Conservation (phyloP, 768 basidiomycete genomes). For the Lepiota brunneoincarnata region DNA sequence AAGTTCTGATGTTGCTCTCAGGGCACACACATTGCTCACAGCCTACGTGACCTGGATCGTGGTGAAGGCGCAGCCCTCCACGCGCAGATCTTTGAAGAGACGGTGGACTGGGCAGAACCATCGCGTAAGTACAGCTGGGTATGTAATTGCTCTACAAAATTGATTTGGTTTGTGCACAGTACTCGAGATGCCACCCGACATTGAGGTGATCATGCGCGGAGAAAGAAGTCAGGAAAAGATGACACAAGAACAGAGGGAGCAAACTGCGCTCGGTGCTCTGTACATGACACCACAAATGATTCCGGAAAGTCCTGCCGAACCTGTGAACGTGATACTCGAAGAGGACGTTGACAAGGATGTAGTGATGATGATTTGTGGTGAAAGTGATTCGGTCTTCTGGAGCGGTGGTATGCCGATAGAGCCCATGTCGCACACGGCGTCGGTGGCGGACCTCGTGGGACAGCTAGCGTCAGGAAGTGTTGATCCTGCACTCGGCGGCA, state of each 20-base stretch:
- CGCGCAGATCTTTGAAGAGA: conserved; percentile 80
- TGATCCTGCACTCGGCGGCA: conserved; percentile 34
- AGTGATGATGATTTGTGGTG: conserved; percentile 66
- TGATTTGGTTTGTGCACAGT: conserved; percentile 35
- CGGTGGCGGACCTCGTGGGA: conserved; percentile 70
- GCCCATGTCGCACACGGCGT: conserved; percentile 32
- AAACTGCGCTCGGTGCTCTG: conserved; percentile 69
- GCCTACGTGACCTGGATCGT: conserved; percentile 82
- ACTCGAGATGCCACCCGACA: conserved; percentile 59
- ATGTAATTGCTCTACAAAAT: conserved; percentile 13
- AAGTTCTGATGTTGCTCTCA: conserved; percentile 37
- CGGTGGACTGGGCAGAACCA: conserved; percentile 84
- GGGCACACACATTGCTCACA: conserved; percentile 71
- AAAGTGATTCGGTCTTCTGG: conserved; percentile 64
- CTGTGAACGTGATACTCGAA: conserved; percentile 54
- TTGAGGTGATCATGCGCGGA: conserved; percentile 57
- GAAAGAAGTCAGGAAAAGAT: conserved; percentile 65
- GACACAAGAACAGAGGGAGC: conserved; percentile 75
- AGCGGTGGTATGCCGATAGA: conserved; percentile 28
- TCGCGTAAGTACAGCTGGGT: conserved; percentile 53
- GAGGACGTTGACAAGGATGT: conserved; percentile 67
- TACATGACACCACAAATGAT: conserved; percentile 72
- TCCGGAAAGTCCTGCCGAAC: conserved; percentile 77
- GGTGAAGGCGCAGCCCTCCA: conserved; percentile 86
- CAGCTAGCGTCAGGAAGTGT: conserved; percentile 51